phyloP scores from a whole-genome alignment of 2,329 filamentous ascomycete genomes.

The Fusarium virguliforme region DNA sequence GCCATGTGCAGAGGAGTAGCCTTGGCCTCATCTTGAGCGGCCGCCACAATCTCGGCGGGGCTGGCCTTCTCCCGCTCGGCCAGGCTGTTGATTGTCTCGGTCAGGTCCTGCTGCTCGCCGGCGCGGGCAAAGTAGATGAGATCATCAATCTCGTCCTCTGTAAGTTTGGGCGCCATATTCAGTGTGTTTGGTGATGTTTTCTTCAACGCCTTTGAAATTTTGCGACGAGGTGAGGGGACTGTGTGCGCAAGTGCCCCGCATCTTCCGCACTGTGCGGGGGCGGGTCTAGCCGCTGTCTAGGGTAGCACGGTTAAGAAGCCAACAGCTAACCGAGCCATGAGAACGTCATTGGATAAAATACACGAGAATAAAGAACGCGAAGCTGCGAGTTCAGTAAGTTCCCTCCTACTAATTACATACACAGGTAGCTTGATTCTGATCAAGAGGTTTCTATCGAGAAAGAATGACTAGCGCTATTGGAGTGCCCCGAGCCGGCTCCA shows the following conservation, averaged over 20 bases:
- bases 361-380: no score
- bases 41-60: slow-evolving; percentile 76
- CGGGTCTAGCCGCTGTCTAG: slow-evolving; percentile 27
- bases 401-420: no score
- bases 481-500: no score
- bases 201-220: slow-evolving; percentile 51
- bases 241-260: slow-evolving; percentile 56
- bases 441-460: no score
- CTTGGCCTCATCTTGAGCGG: slow-evolving; percentile 81
- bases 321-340: no score
- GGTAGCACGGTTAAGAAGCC: slow-evolving; percentile 29
- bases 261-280: slow-evolving; percentile 55
- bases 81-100: slow-evolving; percentile 71
- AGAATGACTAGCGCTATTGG: no score
- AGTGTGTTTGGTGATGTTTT: slow-evolving; percentile 35
- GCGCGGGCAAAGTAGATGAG: slow-evolving; percentile 88
- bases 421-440: no score
- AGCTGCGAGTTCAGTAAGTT: no score
- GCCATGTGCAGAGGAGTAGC: slow-evolving; percentile 94
- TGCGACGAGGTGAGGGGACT: slow-evolving; percentile 58
- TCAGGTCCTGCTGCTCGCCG: slow-evolving; percentile 81
- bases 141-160: slow-evolving; percentile 90
- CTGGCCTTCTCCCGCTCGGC: slow-evolving; percentile 73
- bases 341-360: no score
- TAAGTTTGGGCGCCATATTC: slow-evolving; percentile 69